These are phyloP conservation scores for Podochytrium sp. DNA, from an alignment of 192 early-diverging fungal species.

Conservation along the genomic window DNA sequence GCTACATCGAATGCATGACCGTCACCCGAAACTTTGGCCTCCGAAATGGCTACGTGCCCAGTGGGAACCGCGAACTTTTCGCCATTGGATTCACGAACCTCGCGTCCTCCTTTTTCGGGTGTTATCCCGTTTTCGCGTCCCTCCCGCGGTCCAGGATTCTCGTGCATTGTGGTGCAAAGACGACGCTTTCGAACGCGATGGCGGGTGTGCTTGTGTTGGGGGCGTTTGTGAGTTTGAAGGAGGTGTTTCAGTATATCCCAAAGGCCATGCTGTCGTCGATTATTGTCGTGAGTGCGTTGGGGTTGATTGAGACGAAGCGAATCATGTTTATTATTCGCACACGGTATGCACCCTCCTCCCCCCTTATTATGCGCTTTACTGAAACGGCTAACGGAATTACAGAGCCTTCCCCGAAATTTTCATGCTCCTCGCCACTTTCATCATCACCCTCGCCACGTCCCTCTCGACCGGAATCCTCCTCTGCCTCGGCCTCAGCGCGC, in stretches of 20 bases:
- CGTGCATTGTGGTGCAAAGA: constrained; percentile 81
- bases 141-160: constrained; percentile 90
- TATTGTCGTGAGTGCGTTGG: constrained; percentile 81
- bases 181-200: constrained; percentile 80
- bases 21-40: constrained; percentile 45
- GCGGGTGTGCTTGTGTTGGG: constrained; percentile 72
- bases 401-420: constrained; percentile 29
- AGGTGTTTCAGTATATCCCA: constrained; percentile 77
- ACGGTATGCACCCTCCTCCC: neutral
- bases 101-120: constrained; percentile 43
- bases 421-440: constrained; percentile 37
- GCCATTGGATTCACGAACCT: constrained; percentile 52
- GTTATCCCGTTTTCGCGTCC: constrained; percentile 74
- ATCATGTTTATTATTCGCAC: constrained; percentile 72
- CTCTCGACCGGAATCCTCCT: constrained; percentile 38
- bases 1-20: constrained; percentile 49
- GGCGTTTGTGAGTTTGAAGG: constrained; percentile 73
- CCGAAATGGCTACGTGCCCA: constrained; percentile 41
- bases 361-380: neutral
- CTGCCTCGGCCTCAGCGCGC: constrained; percentile 31
- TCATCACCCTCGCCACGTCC: constrained; percentile 33
- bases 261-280: constrained; percentile 77
- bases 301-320: constrained; percentile 77
- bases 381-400: neutral
- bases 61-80: constrained; percentile 48